A percentile compares a stretch with the other conserved stretches of the same genome.
These are phyloP conservation scores for Phytophthora aleatoria DNA, from an alignment of 352 stramenopile genomes.

Conservation along the genomic window DNA sequence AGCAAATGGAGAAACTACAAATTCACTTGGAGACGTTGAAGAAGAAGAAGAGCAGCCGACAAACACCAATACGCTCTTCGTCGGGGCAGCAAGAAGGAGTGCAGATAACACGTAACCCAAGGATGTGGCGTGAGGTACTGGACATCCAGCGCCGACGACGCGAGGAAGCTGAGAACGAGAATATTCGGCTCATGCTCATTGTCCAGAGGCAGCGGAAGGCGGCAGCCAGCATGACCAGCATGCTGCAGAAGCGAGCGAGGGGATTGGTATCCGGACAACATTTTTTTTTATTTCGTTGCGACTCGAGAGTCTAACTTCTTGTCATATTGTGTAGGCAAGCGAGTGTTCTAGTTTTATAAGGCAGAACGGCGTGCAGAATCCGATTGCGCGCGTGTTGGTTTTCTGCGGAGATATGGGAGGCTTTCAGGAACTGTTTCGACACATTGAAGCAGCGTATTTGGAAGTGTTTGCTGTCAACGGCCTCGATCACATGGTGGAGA, in stretches of 20 bases:
- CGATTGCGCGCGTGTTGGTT: not conserved
- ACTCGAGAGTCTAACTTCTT: no score
- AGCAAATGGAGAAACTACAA: constrained; percentile 37
- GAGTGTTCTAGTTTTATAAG: no score
- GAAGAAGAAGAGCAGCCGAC: constrained; percentile 1
- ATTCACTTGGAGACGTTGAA: constrained; percentile 15
- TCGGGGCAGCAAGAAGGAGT: not conserved
- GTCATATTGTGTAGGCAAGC: no score
- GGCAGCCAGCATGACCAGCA: constrained; percentile 11
- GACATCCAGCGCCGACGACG: constrained; percentile 31
- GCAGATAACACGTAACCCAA: no score
- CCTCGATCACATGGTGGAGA: constrained; percentile 14
- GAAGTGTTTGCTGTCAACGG: constrained; percentile 33
- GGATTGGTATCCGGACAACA: no score
- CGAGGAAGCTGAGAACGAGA: constrained; percentile 40
- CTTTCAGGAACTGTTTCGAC: not conserved
- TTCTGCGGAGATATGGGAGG: constrained; percentile 19
- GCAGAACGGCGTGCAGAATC: no score
- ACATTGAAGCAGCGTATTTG: not conserved
- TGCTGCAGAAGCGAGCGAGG: constrained; percentile 22
- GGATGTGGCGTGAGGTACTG: no score
- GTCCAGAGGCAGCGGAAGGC: constrained; percentile 38
- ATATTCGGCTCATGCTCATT: constrained; percentile 44
- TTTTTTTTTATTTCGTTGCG: no score
- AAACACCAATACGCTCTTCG: not conserved